Conservation (phyloP, 805 yeast genomes). For the Ogataea ganodermae region DNA sequence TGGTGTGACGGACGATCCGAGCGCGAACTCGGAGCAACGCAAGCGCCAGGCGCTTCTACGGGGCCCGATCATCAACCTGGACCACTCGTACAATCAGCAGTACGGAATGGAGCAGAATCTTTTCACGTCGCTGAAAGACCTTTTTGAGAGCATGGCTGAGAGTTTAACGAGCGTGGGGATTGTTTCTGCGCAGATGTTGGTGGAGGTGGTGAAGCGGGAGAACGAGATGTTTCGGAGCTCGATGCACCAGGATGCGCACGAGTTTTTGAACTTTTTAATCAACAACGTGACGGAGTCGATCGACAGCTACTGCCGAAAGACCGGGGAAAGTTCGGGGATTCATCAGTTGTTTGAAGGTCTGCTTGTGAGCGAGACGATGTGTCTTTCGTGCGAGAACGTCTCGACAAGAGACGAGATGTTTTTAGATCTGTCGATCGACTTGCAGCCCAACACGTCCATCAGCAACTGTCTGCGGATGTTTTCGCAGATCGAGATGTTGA, state of each 20-base stretch:
- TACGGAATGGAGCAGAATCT: constrained; percentile 53
- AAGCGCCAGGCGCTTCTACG: constrained; percentile 73
- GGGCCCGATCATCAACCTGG: constrained; percentile 86
- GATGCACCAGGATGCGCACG: constrained; percentile 99
- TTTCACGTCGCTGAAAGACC: constrained; percentile 74
- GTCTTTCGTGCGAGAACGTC: constrained; percentile 83
- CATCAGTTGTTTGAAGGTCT: constrained; percentile 80
- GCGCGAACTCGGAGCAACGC: constrained; percentile 64
- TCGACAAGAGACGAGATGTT: constrained; percentile 84
- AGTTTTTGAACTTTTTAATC: constrained; percentile 82
- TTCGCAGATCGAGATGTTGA: constrained; percentile 80
- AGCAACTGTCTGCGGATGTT: constrained; percentile 80
- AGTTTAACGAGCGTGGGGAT: constrained; percentile 71
- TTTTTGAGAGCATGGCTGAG: constrained; percentile 82
- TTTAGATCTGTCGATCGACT: constrained; percentile 82
- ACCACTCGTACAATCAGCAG: constrained; percentile 56
- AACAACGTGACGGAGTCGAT: constrained; percentile 65
- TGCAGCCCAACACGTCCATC: constrained; percentile 72
- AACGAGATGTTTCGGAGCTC: constrained; percentile 84
- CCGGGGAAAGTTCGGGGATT: constrained; percentile 31
- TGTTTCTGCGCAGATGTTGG: constrained; percentile 75
- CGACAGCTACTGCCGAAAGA: constrained; percentile 32
- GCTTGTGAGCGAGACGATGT: constrained; percentile 83
- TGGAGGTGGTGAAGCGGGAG: constrained; percentile 75
- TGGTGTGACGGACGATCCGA: constrained; percentile 42